Percentiles rank a stretch among this genome's conserved stretches.
These are phyloP conservation scores for Acanthamoeba quina DNA, from an alignment of 208 protist genomes.

Conservation along the genomic window DNA sequence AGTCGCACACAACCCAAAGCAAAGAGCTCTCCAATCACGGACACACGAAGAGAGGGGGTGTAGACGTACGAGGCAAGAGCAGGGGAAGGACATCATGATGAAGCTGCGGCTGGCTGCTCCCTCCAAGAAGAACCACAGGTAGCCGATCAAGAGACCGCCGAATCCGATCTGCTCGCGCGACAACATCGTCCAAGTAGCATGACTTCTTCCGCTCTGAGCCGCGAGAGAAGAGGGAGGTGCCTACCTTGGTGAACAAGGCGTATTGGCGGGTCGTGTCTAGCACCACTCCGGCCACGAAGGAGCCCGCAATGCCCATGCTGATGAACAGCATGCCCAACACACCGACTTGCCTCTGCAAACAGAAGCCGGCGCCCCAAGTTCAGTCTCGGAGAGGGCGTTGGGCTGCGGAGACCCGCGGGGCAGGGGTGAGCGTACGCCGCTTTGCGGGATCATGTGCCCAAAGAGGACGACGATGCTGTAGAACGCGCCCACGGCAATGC, in stretches of 20 bases:
- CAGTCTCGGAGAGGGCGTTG: too few species aligned
- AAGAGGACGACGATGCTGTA: slow-evolving; percentile 48
- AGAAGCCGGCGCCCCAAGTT: too few species aligned
- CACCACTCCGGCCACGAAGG: slow-evolving; percentile 34
- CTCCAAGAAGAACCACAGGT: slow-evolving; percentile 49
- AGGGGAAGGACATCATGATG: slow-evolving; percentile 64
- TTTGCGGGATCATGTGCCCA: not conserved
- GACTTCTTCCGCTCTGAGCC: too few species aligned
- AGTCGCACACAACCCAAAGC: too few species aligned
- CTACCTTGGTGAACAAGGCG: slow-evolving; percentile 13
- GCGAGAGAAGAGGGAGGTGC: too few species aligned
- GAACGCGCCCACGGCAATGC: slow-evolving; percentile 11
- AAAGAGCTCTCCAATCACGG: too few species aligned
- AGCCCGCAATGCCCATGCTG: slow-evolving; percentile 7
- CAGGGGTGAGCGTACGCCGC: not conserved
- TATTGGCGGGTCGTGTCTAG: slow-evolving; percentile 15
- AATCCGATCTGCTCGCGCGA: not conserved
- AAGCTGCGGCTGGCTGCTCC: slow-evolving; percentile 18
- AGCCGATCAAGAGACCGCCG: not conserved
- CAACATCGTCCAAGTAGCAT: not conserved
- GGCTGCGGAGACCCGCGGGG: not conserved
- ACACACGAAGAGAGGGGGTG: too few species aligned
- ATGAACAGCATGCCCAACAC: slow-evolving; percentile 46
- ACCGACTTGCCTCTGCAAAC: not conserved
- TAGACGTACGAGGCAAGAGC: not conserved